These are phyloP conservation scores for Aegilops sharonensis DNA, from an alignment of 176 grass and related monocot genomes.

Conservation along the genomic window DNA sequence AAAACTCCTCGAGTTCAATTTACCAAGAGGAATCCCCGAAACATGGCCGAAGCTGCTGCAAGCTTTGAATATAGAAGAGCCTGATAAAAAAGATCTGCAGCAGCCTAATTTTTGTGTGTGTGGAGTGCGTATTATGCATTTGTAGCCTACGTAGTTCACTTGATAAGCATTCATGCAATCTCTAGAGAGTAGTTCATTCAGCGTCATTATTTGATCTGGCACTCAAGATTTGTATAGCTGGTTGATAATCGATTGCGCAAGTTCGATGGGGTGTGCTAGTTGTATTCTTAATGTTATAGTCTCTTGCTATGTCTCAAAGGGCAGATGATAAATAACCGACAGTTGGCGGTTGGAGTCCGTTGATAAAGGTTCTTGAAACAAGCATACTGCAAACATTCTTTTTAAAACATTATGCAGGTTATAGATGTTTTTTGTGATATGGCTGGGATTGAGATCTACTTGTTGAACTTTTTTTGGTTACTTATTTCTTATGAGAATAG, in stretches of 20 bases:
- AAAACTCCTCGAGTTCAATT: too few species aligned
- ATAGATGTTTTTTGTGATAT: not conserved
- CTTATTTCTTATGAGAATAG: not conserved
- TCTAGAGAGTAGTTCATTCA: constrained; percentile 21
- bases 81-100: too few species aligned
- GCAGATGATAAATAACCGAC: not conserved
- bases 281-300: constrained; percentile 18
- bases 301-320: not conserved
- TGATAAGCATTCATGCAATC: constrained; percentile 19
- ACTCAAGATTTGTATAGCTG: constrained; percentile 35
- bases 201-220: constrained; percentile 14
- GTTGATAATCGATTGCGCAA: not conserved
- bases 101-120: too few species aligned
- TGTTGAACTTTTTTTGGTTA: not conserved
- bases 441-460: not conserved
- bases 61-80: too few species aligned
- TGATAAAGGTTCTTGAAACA: not conserved
- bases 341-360: not conserved
- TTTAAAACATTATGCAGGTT: not conserved
- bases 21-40: too few species aligned
- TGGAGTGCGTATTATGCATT: too few species aligned
- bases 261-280: not conserved
- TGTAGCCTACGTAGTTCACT: too few species aligned
- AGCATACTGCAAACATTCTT: not conserved
- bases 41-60: too few species aligned